phyloP scores from a whole-genome alignment of 2,329 filamentous ascomycete genomes.

The Sordariomycetes sp. region DNA sequence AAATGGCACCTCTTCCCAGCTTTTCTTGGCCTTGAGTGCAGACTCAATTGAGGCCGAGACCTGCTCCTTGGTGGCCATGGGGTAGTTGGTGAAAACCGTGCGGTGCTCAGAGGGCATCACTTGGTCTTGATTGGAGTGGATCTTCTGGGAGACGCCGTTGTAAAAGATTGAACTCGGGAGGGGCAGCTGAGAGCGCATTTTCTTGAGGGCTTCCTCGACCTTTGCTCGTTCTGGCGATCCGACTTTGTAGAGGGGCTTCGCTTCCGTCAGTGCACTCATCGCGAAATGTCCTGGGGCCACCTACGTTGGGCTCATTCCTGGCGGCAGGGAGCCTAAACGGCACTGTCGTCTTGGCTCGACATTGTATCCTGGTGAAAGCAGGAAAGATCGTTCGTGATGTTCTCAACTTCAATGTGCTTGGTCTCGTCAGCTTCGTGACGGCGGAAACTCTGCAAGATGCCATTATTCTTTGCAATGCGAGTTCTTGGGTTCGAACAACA shows the following conservation, averaged over 20 bases:
- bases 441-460: too few species aligned
- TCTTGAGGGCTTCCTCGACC: conserved; percentile 2
- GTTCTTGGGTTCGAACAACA: too few species aligned
- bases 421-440: too few species aligned
- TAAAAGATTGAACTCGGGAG: conserved; percentile 20
- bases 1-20: conserved; percentile 22
- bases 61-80: conserved; percentile 1
- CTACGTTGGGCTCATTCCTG: not conserved
- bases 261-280: not conserved
- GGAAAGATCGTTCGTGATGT: too few species aligned
- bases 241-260: conserved; percentile 18
- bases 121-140: conserved; percentile 15
- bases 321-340: not conserved
- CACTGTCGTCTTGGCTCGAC: not conserved
- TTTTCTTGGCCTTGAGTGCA: conserved; percentile 20
- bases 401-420: too few species aligned
- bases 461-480: too few species aligned
- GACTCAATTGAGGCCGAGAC: conserved; percentile 11
- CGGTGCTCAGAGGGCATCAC: conserved; percentile 6
- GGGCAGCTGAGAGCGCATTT: conserved; percentile 15
- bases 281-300: not conserved
- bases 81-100: not conserved
- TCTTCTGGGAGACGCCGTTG: conserved; percentile 17
- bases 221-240: conserved; percentile 18
- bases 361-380: too few species aligned